Percentiles rank a stretch among this genome's conserved stretches.
phyloP scores from a whole-genome alignment of 2,329 filamentous ascomycete genomes.

The Microdochium nivale region DNA sequence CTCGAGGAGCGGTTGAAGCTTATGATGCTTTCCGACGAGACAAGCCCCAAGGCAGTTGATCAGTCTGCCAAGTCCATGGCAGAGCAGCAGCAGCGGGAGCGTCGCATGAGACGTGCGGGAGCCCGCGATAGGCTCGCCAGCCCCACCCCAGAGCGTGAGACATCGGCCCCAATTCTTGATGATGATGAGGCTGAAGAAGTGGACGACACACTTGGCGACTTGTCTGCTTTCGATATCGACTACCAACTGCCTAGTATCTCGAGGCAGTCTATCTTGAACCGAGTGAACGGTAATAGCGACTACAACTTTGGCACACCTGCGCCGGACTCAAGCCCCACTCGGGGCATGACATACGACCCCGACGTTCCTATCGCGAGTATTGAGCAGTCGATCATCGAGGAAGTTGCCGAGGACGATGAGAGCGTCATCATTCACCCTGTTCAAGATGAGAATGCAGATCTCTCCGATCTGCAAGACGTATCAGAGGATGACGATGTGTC shows the following conservation, averaged over 20 bases:
- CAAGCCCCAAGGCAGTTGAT: conserved; percentile 17
- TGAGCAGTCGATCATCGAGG: conserved; percentile 31
- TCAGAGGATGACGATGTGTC: conserved; percentile 29
- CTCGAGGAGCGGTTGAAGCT: conserved; percentile 78
- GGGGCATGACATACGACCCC: conserved; percentile 63
- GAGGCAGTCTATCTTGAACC: conserved; percentile 83
- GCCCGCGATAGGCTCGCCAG: conserved; percentile 36
- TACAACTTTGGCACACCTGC: conserved; percentile 56
- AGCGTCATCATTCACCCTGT: conserved; percentile 61
- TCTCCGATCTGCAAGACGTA: conserved; percentile 59
- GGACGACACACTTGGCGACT: conserved; percentile 51
- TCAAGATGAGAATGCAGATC: conserved; percentile 52
- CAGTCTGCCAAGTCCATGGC: conserved; percentile 41
- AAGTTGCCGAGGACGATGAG: conserved; percentile 40
- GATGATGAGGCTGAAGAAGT: conserved; percentile 35
- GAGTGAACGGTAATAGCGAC: conserved; percentile 66
- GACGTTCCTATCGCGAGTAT: conserved; percentile 85
- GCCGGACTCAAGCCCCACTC: conserved; percentile 49
- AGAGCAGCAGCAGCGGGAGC: conserved; percentile 55
- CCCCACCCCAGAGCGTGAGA: conserved; percentile 33
- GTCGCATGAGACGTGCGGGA: conserved; percentile 56
- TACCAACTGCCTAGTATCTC: conserved; percentile 75
- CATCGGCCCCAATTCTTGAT: conserved; percentile 10
- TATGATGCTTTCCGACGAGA: conserved; percentile 75
- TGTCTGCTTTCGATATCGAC: conserved; percentile 47